A percentile compares a stretch with the other conserved stretches of the same genome.
These are phyloP conservation scores for Ballota nigra DNA, from an alignment of 257 asterid species.

Conservation along the genomic window DNA sequence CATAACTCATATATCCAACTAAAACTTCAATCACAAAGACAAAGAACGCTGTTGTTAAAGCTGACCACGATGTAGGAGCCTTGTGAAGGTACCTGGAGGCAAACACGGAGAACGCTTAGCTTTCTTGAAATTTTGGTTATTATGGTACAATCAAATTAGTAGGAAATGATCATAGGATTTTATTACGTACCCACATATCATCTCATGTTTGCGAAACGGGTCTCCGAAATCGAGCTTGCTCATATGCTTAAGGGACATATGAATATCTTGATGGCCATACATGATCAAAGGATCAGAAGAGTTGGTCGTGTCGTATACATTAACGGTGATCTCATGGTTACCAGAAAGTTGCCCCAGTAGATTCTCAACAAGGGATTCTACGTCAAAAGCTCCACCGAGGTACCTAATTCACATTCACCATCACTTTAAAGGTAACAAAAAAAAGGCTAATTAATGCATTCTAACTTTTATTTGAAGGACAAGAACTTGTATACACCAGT, in stretches of 20 bases:
- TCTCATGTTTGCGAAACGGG: constrained; percentile 84
- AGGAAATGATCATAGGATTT: neutral
- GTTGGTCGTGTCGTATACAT: constrained; percentile 80
- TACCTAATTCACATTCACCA: constrained; percentile 43
- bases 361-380: constrained; percentile 88
- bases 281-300: constrained; percentile 69
- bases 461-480: neutral
- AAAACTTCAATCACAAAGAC: constrained; percentile 52
- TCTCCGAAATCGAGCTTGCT: constrained; percentile 89
- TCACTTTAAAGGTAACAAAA: neutral
- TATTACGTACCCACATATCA: constrained; percentile 74
- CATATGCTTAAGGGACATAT: constrained; percentile 60
- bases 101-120: constrained; percentile 1
- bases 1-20: constrained; percentile 57
- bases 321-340: constrained; percentile 72
- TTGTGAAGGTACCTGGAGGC: constrained; percentile 64
- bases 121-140: neutral
- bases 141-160: neutral
- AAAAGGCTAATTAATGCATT: neutral
- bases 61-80: constrained; percentile 69
- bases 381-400: constrained; percentile 93
- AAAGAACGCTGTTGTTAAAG: constrained; percentile 53
- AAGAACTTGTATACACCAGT: no score
- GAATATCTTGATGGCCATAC: constrained; percentile 67
- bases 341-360: constrained; percentile 90